These are phyloP conservation scores for Saturnispora sekii DNA, from an alignment of 805 yeast genomes.

Conservation along the genomic window DNA sequence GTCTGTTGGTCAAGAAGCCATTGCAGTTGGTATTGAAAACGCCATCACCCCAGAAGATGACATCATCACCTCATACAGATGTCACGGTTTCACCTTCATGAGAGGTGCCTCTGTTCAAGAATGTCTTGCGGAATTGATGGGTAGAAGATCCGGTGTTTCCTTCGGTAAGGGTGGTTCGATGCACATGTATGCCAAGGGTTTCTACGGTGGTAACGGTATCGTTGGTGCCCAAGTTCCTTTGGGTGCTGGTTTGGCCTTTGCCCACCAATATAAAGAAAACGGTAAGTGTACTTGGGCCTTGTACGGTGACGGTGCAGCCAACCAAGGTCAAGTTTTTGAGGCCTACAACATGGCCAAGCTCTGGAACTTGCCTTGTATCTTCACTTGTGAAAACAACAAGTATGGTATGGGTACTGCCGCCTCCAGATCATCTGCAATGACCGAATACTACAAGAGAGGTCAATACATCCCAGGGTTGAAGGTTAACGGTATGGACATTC, in stretches of 20 bases:
- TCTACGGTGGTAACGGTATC: constrained; percentile 99
- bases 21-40: constrained; percentile 96
- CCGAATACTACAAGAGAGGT: constrained; percentile 97
- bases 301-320: constrained; percentile 99
- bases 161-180: constrained; percentile 99
- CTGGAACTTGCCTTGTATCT: constrained; percentile 92
- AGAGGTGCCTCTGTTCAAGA: constrained; percentile 89
- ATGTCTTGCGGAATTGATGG: constrained; percentile 94
- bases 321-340: constrained; percentile 99
- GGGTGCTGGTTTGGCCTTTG: constrained; percentile 97
- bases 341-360: constrained; percentile 98
- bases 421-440: constrained; percentile 90
- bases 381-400: constrained; percentile 97
- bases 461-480: constrained; percentile 98
- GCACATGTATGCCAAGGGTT: constrained; percentile 95
- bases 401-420: constrained; percentile 99
- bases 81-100: constrained; percentile 97
- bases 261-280: constrained; percentile 88
- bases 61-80: constrained; percentile 93
- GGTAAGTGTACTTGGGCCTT: constrained; percentile 71
- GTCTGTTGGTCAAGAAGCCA: constrained; percentile 97
- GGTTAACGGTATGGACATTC: constrained; percentile 96
- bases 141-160: constrained; percentile 90
- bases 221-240: constrained; percentile 99
- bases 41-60: constrained; percentile 82